Evolutionary conservation across 2,329 filamentous ascomycete genomes (phyloP).

Genomic region (Penicillium glabrum): DNA sequence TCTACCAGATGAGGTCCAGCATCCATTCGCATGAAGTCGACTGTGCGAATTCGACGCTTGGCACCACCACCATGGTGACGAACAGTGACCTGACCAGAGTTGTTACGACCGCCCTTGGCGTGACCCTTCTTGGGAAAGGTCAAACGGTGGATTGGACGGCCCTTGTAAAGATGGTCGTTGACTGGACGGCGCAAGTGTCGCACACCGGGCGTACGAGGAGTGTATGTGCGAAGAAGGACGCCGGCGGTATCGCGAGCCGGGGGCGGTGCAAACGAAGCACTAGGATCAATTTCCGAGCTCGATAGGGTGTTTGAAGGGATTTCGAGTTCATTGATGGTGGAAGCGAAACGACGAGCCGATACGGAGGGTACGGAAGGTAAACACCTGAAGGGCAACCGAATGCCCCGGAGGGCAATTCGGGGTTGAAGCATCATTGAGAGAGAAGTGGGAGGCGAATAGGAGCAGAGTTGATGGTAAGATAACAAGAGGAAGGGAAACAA

Average conservation of each 20-base stretch:
- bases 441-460: neutral
- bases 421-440: constrained; percentile 61
- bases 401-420: constrained; percentile 58
- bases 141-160: constrained; percentile 75
- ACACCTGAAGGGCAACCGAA: constrained; percentile 50
- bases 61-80: constrained; percentile 89
- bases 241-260: constrained; percentile 42
- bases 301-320: constrained; percentile 29
- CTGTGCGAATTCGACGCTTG: constrained; percentile 85
- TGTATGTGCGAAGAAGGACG: constrained; percentile 75
- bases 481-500: neutral
- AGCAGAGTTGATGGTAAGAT: neutral
- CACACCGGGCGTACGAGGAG: constrained; percentile 86
- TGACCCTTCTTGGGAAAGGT: constrained; percentile 93
- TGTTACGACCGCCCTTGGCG: constrained; percentile 88
- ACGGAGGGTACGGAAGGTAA: constrained; percentile 36
- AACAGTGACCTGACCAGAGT: constrained; percentile 79
- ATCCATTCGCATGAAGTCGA: constrained; percentile 80
- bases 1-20: constrained; percentile 86
- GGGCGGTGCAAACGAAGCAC: constrained; percentile 47
- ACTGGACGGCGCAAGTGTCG: constrained; percentile 88
- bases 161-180: constrained; percentile 97
- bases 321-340: constrained; percentile 41
- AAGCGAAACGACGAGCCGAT: constrained; percentile 55
- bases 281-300: constrained; percentile 38